These are phyloP conservation scores for Lasiosphaeriaceae sp. DNA, from an alignment of 495 filamentous ascomycete genomes.

Conservation along the genomic window DNA sequence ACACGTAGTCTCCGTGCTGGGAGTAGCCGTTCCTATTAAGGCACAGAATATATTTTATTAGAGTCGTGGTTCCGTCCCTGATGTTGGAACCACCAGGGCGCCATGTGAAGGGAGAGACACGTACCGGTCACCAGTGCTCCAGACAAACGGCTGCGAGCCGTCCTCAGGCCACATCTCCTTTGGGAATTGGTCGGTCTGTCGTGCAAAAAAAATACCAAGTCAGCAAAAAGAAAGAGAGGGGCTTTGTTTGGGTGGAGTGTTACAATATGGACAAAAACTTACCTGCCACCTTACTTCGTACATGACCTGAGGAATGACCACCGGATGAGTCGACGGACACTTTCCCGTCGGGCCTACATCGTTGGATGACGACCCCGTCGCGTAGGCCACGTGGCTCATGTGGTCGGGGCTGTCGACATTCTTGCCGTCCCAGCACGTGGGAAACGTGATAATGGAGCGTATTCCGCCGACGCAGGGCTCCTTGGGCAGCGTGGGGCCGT, in stretches of 20 bases:
- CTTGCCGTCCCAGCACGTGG: slow-evolving; percentile 23
- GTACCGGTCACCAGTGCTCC: slow-evolving; percentile 37
- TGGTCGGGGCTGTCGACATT: slow-evolving; percentile 31
- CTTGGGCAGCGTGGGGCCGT: slow-evolving; percentile 23
- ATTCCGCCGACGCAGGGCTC: slow-evolving; percentile 31
- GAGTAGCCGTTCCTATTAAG: slow-evolving; percentile 29
- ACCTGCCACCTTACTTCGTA: slow-evolving; percentile 42
- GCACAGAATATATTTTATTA: not conserved
- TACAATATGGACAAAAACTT: not conserved
- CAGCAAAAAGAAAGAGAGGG: too few species aligned
- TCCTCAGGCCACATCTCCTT: slow-evolving; percentile 36
- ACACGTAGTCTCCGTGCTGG: slow-evolving; percentile 36
- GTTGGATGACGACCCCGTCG: slow-evolving; percentile 22
- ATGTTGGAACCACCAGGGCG: too few species aligned
- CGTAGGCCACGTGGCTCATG: slow-evolving; percentile 34
- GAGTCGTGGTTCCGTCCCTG: slow-evolving; percentile 13
- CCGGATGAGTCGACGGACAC: slow-evolving; percentile 28
- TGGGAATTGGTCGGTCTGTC: slow-evolving; percentile 10
- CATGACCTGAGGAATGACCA: slow-evolving; percentile 33
- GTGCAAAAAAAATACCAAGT: too few species aligned
- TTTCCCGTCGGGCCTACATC: slow-evolving; percentile 20
- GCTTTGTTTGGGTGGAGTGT: not conserved
- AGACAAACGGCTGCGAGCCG: slow-evolving; percentile 42
- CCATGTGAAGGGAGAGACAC: not conserved
- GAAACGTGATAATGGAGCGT: slow-evolving; percentile 31